phyloP scores from a whole-genome alignment of 306 rosid genomes.

The Delonix regia region DNA sequence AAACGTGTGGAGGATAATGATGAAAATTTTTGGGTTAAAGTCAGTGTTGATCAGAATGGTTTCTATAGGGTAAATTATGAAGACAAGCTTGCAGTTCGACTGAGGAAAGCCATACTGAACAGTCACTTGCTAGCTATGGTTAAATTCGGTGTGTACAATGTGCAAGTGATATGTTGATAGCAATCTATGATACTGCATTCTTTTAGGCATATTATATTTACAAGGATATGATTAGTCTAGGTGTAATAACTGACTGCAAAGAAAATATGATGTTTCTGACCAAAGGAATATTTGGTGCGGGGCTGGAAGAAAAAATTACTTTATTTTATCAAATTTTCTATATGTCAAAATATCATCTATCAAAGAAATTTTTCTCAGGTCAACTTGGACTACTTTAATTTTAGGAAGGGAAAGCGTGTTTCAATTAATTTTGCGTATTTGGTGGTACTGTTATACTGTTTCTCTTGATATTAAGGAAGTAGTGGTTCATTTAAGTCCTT shows the following conservation, averaged over 20 bases:
- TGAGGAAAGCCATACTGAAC: constrained; percentile 54
- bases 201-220: not conserved
- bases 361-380: not conserved
- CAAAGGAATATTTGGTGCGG: not conserved
- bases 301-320: not conserved
- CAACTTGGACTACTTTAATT: not conserved
- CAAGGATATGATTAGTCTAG: not conserved
- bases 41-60: constrained; percentile 58
- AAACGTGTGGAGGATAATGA: constrained; percentile 30
- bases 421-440: not conserved
- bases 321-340: not conserved
- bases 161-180: not conserved
- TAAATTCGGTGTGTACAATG: constrained; percentile 52
- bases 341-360: not conserved
- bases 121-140: constrained; percentile 52
- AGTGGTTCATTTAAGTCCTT: not conserved
- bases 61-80: constrained; percentile 70
- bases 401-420: not conserved
- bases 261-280: not conserved
- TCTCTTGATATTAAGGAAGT: constrained; percentile 10
- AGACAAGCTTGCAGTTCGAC: constrained; percentile 53
- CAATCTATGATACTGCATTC: not conserved
- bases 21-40: constrained; percentile 59
- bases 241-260: not conserved
- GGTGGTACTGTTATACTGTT: not conserved